Conservation (phyloP, 73 alveolate genomes). For the Paramecium octaurelia region DNA sequence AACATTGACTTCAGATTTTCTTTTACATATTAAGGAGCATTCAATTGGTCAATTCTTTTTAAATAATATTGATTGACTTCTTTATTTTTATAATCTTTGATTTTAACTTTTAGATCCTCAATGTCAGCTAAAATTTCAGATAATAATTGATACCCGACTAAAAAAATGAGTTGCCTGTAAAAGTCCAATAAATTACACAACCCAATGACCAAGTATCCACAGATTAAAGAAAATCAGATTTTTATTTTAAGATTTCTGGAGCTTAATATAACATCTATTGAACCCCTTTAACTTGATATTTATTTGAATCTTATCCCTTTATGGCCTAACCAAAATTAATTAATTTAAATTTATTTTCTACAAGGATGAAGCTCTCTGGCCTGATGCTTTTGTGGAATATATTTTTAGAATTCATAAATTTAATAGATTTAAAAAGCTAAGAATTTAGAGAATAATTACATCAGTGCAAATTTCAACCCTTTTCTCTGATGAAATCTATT, state of each 20-base stretch:
- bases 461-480: background rate
- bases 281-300: background rate
- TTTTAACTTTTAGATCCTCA: background rate
- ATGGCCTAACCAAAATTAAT: background rate
- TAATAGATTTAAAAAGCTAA: background rate
- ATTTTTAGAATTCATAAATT: background rate
- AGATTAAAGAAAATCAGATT: background rate
- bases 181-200: background rate
- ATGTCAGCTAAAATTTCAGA: background rate
- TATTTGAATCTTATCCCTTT: background rate
- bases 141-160: background rate
- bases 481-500: background rate
- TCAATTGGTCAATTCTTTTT: background rate
- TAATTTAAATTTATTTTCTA: background rate
- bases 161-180: background rate
- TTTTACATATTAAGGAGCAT: background rate
- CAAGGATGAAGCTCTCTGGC: background rate
- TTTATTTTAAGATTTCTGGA: background rate
- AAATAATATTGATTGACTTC: background rate
- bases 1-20: background rate
- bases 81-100: background rate
- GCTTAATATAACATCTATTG: background rate
- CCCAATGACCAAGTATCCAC: background rate
- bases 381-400: background rate
- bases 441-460: background rate